phyloP scores from a whole-genome alignment of 2,329 filamentous ascomycete genomes.

The Verticillium klebahnii region DNA sequence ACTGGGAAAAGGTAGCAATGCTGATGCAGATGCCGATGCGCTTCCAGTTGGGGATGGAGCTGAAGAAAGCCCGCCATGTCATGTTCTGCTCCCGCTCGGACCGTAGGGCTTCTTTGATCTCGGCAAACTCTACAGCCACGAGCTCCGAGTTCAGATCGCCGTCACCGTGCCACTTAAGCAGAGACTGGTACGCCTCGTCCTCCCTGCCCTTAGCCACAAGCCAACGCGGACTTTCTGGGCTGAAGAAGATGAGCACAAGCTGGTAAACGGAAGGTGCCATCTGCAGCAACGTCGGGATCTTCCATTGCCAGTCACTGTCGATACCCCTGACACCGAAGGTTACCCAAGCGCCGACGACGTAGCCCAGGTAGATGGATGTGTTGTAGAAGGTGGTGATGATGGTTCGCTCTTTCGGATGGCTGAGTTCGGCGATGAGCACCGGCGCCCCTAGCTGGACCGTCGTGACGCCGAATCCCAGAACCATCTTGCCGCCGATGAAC shows the following conservation, averaged over 20 bases:
- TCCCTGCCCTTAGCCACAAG: constrained; percentile 44
- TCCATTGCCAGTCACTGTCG: constrained; percentile 39
- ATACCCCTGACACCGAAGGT: constrained; percentile 25
- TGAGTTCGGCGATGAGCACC: constrained; percentile 37
- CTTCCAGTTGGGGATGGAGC: constrained; percentile 31
- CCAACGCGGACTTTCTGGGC: constrained; percentile 58
- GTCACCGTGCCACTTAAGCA: constrained; percentile 49
- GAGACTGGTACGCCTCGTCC: constrained; percentile 43
- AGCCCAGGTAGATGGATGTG: constrained; percentile 34
- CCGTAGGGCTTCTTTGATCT: constrained; percentile 43
- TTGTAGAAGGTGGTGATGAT: constrained; percentile 33
- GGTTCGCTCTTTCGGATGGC: constrained; percentile 33
- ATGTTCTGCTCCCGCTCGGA: constrained; percentile 38
- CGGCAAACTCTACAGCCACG: constrained; percentile 41
- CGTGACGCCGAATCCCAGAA: constrained; percentile 29
- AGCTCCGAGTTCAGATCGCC: constrained; percentile 36
- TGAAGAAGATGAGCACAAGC: constrained; percentile 39
- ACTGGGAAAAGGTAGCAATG: constrained; percentile 34
- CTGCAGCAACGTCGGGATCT: constrained; percentile 49
- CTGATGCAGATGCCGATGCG: constrained; percentile 33
- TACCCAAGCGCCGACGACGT: constrained; percentile 31
- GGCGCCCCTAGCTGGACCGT: constrained; percentile 37
- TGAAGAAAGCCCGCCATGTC: constrained; percentile 36
- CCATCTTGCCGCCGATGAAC: constrained; percentile 33
- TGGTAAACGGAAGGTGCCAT: constrained; percentile 36